Evolutionary conservation across 805 yeast species (phyloP).

Genomic region (Lipomyces orientalis): DNA sequence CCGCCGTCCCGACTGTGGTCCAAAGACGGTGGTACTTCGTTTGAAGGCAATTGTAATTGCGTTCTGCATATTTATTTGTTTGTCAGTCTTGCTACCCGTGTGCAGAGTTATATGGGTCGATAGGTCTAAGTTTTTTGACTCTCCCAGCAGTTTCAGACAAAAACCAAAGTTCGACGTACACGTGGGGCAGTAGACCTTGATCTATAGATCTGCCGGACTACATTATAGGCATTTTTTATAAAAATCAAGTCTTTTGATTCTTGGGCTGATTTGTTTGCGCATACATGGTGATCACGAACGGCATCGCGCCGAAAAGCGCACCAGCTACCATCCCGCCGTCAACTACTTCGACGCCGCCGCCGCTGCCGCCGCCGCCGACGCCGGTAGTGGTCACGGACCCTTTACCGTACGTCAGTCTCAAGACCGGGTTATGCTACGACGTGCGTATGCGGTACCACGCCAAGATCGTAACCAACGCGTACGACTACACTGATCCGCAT

Average conservation of each 20-base stretch:
- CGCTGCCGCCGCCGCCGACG: conserved; percentile 46
- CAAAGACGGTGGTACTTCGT: background rate
- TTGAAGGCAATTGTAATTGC: background rate
- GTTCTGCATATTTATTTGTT: too few species aligned
- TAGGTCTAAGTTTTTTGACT: background rate
- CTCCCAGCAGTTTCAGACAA: background rate
- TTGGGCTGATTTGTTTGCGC: background rate
- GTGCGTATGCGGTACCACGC: conserved; percentile 98
- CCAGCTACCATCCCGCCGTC: conserved; percentile 1
- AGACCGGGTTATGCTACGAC: conserved; percentile 94
- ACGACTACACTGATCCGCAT: conserved; percentile 95
- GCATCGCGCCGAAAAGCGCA: background rate
- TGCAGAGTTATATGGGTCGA: background rate
- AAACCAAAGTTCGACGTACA: too few species aligned
- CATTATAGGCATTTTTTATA: too few species aligned
- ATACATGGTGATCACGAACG: conserved; percentile 4
- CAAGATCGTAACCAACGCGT: conserved; percentile 86
- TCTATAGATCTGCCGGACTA: background rate
- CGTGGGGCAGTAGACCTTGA: background rate
- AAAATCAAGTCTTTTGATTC: too few species aligned
- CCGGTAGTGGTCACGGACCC: conserved; percentile 10
- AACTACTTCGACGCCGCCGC: background rate
- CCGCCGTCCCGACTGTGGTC: background rate
- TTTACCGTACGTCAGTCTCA: conserved; percentile 44
- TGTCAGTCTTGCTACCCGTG: background rate